Base-by-base conservation (phyloP, 306 rosid species). In the Cajanus cajan region DNA sequence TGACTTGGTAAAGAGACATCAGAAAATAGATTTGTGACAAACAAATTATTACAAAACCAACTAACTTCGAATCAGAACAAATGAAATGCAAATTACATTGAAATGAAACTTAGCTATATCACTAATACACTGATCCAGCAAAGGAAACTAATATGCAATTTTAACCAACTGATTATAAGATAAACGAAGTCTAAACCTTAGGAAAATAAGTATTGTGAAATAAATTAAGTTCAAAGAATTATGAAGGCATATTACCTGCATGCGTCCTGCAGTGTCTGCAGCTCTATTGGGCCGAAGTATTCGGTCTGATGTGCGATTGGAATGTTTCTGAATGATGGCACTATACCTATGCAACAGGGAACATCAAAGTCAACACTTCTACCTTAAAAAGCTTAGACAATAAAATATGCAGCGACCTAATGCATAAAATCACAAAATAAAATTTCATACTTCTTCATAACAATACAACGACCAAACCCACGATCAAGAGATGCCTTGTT, bases 381-480 rank as follows among this genome's bases (percentile, higher is more conserved):
- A 57, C 71, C 41, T 68, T 65, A n/a, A 70, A 74, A 78, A 2
- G 74, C 13, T 16, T 71, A 36, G 36, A 66, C 18, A 59, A 40
- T 66, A 59, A 69, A 66, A 65, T 55, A 70, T 40, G 21, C n/a
- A 10, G 65, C 72, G 78, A 71, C 72, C 21, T 77, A 39, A 77
- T 79, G 52, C 64, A 51, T 37, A 75, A 75, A 73, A 83, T 83
- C 59, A 74, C 59, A 8, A 81, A 34, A 50, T 47, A 51, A 37
- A 71, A 54, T 79, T 82, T 70, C 51, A 22, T 83, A 89, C 94
- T 86, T 92, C 79, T 94, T 94, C 94, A 90, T 89, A 79, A 90
- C 94, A 54, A 94, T 94, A 79, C 98, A 94, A 67, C 98, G 98
- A 58, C 98, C 98, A 90, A 94, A 94, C n/a, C 98, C 98, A 37